Evolutionary conservation across 768 basidiomycete species (phyloP), one percentile per base, ranked within the genome.

Genomic region (Mycena floridula): DNA sequence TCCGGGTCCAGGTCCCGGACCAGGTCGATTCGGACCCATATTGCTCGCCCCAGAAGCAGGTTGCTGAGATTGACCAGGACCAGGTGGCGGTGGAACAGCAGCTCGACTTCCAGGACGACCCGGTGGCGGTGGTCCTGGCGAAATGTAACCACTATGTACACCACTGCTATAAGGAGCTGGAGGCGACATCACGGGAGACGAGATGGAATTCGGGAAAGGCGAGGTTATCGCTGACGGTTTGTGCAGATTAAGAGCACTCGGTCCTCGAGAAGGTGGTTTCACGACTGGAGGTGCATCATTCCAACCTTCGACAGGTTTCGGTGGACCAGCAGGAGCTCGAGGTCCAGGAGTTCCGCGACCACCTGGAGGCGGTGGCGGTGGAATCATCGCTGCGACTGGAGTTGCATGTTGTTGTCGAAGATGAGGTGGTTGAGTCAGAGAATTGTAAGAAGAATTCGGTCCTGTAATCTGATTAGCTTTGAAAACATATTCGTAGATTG

Each of bases 221-320:
- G 89, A 76, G 7, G 82, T 81, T 54, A 97, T 94, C 2, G 93
- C 77, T 6, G 73, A 69, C 2, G 77, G 82, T 54, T 86, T 89
- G 44, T 57, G 62, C 8, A 67, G 50, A 43, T 60, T 72, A 5
- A 35, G 32, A 13, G 73, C 64, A 18, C 73, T 70, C 1, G 85
- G 78, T 1, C 69, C 68, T 21, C 82, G 80, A 32, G 73, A 61
- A 15, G 7, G 67, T n/a, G n/a, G n/a, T n/a, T n/a, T 58, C 13
- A 68, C 52, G 11, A 79, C 50, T 5, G 69, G 58, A 0, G 91
- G 92, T 0, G 91, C 81, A 62, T 97, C 94, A 54, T 97, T 97
- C 92, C 93, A 97, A 0, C 91, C 91, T 40, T 85, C 85, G 23
- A 68, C 67, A 35, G 81, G 78, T 24, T 81, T 81, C 3, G 81